Percentiles rank a stretch among this genome's conserved stretches.
Conservation (phyloP, 805 yeast species). For the Suhomyces sp. region DNA sequence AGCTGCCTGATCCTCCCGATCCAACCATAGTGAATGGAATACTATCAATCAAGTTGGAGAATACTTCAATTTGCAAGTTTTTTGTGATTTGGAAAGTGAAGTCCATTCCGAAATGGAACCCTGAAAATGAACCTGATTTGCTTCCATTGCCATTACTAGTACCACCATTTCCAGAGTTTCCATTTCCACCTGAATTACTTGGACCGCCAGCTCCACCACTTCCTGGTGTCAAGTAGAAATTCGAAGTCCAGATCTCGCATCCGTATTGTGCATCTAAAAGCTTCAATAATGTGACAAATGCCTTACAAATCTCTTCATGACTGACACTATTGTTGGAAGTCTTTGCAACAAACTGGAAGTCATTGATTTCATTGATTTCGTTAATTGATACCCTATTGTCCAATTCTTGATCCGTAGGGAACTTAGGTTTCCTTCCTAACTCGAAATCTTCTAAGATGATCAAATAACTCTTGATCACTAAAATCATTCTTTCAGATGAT, state of each 20-base stretch:
- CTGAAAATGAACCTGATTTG: slow-evolving; percentile 37
- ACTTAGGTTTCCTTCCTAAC: slow-evolving; percentile 58
- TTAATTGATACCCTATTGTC: neutral
- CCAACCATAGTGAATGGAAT: slow-evolving; percentile 62
- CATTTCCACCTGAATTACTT: slow-evolving; percentile 2
- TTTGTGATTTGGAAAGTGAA: slow-evolving; percentile 31
- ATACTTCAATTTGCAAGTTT: slow-evolving; percentile 53
- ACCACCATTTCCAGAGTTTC: slow-evolving; percentile 4
- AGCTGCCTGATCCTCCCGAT: slow-evolving; percentile 22
- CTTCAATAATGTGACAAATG: slow-evolving; percentile 54
- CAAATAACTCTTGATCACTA: slow-evolving; percentile 70
- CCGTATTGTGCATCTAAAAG: slow-evolving; percentile 59
- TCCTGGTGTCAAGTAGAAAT: slow-evolving; percentile 7
- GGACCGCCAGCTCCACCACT: slow-evolving; percentile 14
- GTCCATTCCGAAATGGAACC: slow-evolving; percentile 37
- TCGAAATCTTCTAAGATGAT: slow-evolving; percentile 66
- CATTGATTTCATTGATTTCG: slow-evolving; percentile 15
- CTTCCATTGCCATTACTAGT: slow-evolving; percentile 5
- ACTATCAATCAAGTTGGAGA: slow-evolving; percentile 67
- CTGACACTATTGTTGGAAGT: slow-evolving; percentile 47
- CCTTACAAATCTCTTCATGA: slow-evolving; percentile 71
- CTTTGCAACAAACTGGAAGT: slow-evolving; percentile 42
- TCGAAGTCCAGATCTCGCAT: slow-evolving; percentile 35
- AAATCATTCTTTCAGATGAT: slow-evolving; percentile 66
- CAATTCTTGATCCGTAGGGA: slow-evolving; percentile 59